Percentiles rank a stretch among this genome's conserved stretches.
These are phyloP conservation scores for Picochlorum sp. DNA, from an alignment of 139 green algal species.

Conservation along the genomic window DNA sequence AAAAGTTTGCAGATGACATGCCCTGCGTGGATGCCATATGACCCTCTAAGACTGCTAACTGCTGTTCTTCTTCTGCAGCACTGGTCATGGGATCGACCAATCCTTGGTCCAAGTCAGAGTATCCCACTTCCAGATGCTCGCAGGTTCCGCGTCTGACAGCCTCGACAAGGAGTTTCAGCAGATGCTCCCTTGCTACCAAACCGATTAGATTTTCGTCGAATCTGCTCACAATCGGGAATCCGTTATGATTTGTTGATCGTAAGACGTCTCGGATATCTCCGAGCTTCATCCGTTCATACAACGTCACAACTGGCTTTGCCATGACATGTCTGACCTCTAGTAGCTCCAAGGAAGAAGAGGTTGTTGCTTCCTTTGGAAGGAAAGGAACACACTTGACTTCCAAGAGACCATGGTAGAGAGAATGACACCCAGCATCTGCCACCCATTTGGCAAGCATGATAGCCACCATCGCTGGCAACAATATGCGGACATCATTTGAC, in stretches of 20 bases:
- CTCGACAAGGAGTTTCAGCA: constrained; percentile 66
- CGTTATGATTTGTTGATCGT: constrained; percentile 47
- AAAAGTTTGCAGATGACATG: constrained; percentile 18
- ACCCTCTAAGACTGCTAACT: constrained; percentile 50
- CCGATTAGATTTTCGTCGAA: constrained; percentile 41
- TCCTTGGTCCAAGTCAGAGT: constrained; percentile 36
- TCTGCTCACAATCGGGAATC: constrained; percentile 51
- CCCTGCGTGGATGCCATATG: constrained; percentile 11
- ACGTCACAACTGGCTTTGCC: constrained; percentile 52
- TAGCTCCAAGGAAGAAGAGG: constrained; percentile 43
- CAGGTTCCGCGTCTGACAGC: constrained; percentile 27
- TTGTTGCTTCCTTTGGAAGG: constrained; percentile 37
- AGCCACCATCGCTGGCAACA: constrained; percentile 75
- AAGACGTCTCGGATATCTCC: constrained; percentile 46
- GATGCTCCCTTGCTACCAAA: constrained; percentile 61
- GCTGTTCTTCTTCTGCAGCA: constrained; percentile 36
- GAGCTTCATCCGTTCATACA: constrained; percentile 42
- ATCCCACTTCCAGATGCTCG: constrained; percentile 33
- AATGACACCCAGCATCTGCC: constrained; percentile 61
- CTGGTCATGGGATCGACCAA: constrained; percentile 19
- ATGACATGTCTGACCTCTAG: constrained; percentile 53
- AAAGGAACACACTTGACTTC: constrained; percentile 79
- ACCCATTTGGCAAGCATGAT: constrained; percentile 80
- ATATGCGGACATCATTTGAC: constrained; percentile 76
- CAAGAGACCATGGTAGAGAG: constrained; percentile 74